Conservation (phyloP, 2,329 filamentous ascomycete genomes). For the Phialophora chinensis region DNA sequence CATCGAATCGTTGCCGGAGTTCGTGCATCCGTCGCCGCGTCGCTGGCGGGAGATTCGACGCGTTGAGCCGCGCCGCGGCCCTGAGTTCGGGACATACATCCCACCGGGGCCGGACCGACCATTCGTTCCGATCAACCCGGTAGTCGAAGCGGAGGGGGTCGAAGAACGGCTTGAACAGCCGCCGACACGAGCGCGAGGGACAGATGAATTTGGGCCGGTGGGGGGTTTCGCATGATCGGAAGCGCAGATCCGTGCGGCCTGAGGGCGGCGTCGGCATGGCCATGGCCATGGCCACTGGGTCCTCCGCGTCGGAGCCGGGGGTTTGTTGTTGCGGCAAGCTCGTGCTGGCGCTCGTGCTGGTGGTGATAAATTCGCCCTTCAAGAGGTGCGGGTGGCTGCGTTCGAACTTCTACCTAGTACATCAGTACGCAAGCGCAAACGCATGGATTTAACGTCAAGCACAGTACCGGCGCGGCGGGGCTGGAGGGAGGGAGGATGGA, state of each 20-base stretch:
- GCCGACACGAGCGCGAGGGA: background rate
- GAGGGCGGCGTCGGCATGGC: no score
- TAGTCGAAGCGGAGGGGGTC: slow-evolving; percentile 4
- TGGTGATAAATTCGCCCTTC: slow-evolving; percentile 1
- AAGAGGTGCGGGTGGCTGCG: background rate
- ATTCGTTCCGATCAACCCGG: background rate
- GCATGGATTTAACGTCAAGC: background rate
- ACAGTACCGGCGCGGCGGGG: no score
- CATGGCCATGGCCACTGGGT: background rate
- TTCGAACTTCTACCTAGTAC: background rate
- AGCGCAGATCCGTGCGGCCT: slow-evolving; percentile 6
- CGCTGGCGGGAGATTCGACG: background rate
- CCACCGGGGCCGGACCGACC: slow-evolving; percentile 2
- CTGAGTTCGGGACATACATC: background rate
- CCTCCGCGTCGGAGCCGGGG: no score
- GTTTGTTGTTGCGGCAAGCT: no score
- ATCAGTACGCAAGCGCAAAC: no score
- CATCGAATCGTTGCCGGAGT: background rate
- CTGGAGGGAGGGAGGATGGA: background rate
- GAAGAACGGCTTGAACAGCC: slow-evolving; percentile 9
- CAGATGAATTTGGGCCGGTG: slow-evolving; percentile 12
- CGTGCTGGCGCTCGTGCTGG: background rate
- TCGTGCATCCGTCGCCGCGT: background rate
- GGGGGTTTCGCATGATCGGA: slow-evolving; percentile 3
- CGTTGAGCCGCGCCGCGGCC: background rate